Base-by-base conservation (phyloP, 2,329 filamentous ascomycete genomes). In the Fusarium miscanthi region DNA sequence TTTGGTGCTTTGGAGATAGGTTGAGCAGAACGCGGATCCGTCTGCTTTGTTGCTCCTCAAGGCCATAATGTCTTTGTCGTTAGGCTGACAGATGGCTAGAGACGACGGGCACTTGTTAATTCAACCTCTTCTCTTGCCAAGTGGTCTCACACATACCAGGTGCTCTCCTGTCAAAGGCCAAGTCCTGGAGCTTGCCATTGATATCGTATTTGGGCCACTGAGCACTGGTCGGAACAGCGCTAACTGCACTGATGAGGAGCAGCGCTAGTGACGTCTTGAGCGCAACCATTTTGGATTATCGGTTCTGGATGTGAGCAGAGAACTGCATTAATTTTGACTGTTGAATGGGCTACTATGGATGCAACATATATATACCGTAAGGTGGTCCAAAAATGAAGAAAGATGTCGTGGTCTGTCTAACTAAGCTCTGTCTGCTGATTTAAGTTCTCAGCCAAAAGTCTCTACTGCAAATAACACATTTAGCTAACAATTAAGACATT, bases 1-100 rank as follows among this genome's bases (percentile, higher is more conserved):
- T 4, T 16, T 31, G 2, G 59, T 61, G 10, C 33, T 61, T 46
- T 37, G 51, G 13, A 61, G n/a, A 11, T 61, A 57, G 3, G 21
- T 46, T 7, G 59, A 61, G 21, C 59, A 57, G 33, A 61, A 61
- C 2, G 33, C 59, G 3, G 59, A 61, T 33, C 51, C 51, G 11
- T 17, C 19, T 12, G 41, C 51, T 11, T 43, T 45, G n/a, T 45
- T 25, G 1, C 37, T 45, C 14, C 13, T 23, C 11, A 61, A n/a
- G 5, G 49, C 51, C 6, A 40, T 16, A 5, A 45, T 10, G 2
- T 61, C 35, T 3, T n/a, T n/a, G 12, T 33, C 33, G 4, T 5
- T 25, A 3, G n/a, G 17, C 16, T n/a, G 35, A 5, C 58, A 61
- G 14, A 38, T 25, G 5, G 5, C 45, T 48, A 2, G 12, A 31